Conservation (phyloP, 148 eudicot genomes). For the Diospyros kaki region DNA sequence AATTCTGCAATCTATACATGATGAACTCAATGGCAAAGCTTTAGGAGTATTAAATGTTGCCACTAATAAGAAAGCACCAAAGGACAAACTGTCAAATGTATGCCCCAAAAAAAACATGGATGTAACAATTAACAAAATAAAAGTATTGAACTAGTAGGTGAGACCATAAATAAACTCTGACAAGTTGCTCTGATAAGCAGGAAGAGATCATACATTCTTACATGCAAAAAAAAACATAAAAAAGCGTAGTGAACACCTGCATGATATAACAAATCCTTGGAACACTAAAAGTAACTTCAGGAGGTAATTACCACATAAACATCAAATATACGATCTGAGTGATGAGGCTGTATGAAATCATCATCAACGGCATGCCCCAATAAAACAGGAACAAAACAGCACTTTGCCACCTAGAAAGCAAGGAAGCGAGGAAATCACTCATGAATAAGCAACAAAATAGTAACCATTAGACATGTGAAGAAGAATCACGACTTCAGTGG, state of each 20-base stretch:
- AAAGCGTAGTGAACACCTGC: neutral
- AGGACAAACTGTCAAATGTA: neutral
- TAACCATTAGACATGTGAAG: neutral
- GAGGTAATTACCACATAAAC: slow-evolving; percentile 43
- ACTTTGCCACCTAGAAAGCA: slow-evolving; percentile 72
- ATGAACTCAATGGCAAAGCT: neutral
- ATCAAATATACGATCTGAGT: slow-evolving; percentile 67
- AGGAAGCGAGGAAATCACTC: slow-evolving; percentile 6
- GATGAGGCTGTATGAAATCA: slow-evolving; percentile 74
- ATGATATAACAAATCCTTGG: slow-evolving; percentile 1
- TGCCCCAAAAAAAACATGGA: neutral
- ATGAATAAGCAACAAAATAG: slow-evolving; percentile 1
- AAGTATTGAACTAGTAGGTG: neutral
- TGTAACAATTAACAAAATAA: neutral
- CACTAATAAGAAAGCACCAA: neutral
- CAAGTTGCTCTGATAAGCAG: neutral
- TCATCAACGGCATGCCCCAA: slow-evolving; percentile 80
- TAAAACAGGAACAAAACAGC: slow-evolving; percentile 83
- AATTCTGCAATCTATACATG: neutral
- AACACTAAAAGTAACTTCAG: neutral
- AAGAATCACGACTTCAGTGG: neutral
- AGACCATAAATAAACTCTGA: neutral
- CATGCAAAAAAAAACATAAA: neutral
- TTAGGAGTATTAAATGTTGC: neutral
- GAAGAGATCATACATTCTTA: neutral